Base-by-base conservation (phyloP, 2,329 filamentous ascomycete genomes). In the Chrysoporthe austroafricana region DNA sequence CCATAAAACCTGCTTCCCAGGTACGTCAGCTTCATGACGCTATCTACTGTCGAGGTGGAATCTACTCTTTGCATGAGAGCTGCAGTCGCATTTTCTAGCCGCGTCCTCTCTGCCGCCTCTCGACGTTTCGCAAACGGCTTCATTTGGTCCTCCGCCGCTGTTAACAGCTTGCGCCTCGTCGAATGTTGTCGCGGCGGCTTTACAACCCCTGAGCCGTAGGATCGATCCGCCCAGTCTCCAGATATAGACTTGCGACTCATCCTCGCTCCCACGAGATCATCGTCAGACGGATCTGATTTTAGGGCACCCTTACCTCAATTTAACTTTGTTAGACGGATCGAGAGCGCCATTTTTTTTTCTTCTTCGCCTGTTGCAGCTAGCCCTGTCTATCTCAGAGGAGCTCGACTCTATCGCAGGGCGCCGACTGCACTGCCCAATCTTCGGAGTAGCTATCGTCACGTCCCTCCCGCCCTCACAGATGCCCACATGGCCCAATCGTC, bases 181-280 rank as follows among this genome's bases (percentile, higher is more conserved):
- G 26, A 32, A 43, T 58, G 32, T 26, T n/a, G 63, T 21, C 56
- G 46, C 26, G 21, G 32, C 48, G 36, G 26, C 58, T 56, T 44
- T 39, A 3, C 36, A 58, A 58, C 34, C 54, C 21, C 64, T n/a
- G 57, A 61, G 59, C 13, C 63, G 52, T 39, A 65, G 54, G 60
- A 69, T 61, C 54, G 60, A 63, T 58, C 59, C 67, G 60, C 44
- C 46, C 44, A 26, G 34, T 57, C 54, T 59, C 60, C 58, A 34
- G 67, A 63, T 58, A 63, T 69, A 66, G 67, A 66, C 62, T 46
- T 58, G 52, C 67, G 36, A 60, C 59, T 66, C 52, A 54, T 68
- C 52, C 67, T 63, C 67, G 34, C 63, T 69, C 67, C 63, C 56
- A 43, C 63, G 59, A 66, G 50, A 68, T 63, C 63, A 52, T 50